These are phyloP conservation scores for Suillus variegatus DNA, from an alignment of 768 basidiomycete genomes.

Conservation along the genomic window DNA sequence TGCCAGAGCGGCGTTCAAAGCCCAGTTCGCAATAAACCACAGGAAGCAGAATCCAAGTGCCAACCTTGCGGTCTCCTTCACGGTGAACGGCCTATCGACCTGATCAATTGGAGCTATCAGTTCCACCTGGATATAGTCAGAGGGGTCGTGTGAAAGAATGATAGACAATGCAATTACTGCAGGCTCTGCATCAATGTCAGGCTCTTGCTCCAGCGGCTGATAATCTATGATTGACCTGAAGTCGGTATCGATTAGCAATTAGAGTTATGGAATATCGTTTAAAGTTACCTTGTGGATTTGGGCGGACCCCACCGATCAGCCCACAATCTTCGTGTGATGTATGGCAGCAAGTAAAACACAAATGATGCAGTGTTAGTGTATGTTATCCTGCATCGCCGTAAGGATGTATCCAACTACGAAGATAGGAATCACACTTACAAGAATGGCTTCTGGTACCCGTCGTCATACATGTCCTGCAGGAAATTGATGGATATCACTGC, in stretches of 20 bases:
- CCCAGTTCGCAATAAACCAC: slow-evolving; percentile 97
- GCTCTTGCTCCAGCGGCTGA: slow-evolving; percentile 23
- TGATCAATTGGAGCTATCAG: slow-evolving; percentile 10
- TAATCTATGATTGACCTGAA: slow-evolving; percentile 20
- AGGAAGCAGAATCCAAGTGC: slow-evolving; percentile 82
- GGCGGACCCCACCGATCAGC: slow-evolving; percentile 1
- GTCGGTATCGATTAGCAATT: slow-evolving; percentile 2
- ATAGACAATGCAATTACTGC: slow-evolving; percentile 14
- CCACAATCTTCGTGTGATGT: slow-evolving; percentile 37
- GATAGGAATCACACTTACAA: slow-evolving; percentile 44
- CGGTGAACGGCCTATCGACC: slow-evolving; percentile 49
- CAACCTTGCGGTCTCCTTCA: slow-evolving; percentile 71
- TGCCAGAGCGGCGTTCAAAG: slow-evolving; percentile 77
- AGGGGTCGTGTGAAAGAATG: neutral
- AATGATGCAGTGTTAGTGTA: slow-evolving; percentile 95
- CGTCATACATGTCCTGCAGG: slow-evolving; percentile 49
- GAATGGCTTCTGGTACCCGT: slow-evolving; percentile 88
- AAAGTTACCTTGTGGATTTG: slow-evolving; percentile 10
- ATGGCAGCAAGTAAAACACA: slow-evolving; percentile 75
- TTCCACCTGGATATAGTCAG: neutral
- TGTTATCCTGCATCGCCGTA: slow-evolving; percentile 60
- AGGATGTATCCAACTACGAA: neutral
- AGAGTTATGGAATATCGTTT: slow-evolving; percentile 4
- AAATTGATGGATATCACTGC: slow-evolving; percentile 10
- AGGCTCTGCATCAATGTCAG: slow-evolving; percentile 13